Evolutionary conservation across 2,329 filamentous ascomycete species (phyloP).

Genomic region (Penicillium sclerotigenum): DNA sequence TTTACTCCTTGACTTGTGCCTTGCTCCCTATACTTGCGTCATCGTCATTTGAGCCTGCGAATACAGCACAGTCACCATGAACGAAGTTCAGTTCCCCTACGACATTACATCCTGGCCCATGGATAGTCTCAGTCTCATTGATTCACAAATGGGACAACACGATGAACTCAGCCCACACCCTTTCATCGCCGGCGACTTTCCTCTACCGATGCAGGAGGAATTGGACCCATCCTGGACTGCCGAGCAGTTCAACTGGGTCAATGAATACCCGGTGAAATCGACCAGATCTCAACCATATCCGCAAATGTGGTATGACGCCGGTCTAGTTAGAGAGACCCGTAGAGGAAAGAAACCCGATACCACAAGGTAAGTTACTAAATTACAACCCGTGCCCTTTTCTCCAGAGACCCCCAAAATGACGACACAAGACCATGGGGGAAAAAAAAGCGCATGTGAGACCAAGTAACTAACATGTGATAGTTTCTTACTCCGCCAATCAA

Average conservation of each 20-base stretch:
- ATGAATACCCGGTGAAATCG: neutral
- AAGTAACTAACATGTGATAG: neutral
- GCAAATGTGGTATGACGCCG: slow-evolving; percentile 6
- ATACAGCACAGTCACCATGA: neutral
- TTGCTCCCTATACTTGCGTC: neutral
- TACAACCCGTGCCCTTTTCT: no score
- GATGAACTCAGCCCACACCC: neutral
- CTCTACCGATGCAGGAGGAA: neutral
- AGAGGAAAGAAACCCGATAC: neutral
- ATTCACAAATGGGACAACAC: neutral
- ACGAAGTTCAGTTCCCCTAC: neutral
- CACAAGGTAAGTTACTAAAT: neutral
- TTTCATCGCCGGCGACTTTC: slow-evolving; percentile 3
- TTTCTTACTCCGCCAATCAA: neutral
- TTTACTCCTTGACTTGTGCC: neutral
- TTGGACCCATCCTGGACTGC: neutral
- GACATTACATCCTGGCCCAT: neutral
- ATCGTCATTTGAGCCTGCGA: neutral
- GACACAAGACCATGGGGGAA: neutral
- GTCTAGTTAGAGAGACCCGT: slow-evolving; percentile 1
- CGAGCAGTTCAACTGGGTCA: neutral
- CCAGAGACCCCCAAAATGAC: neutral
- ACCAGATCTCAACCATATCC: slow-evolving; percentile 5
- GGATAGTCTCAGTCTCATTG: neutral
- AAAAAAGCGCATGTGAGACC: neutral